phyloP scores from a whole-genome alignment of 805 yeast species.

The Pichia scutulata region DNA sequence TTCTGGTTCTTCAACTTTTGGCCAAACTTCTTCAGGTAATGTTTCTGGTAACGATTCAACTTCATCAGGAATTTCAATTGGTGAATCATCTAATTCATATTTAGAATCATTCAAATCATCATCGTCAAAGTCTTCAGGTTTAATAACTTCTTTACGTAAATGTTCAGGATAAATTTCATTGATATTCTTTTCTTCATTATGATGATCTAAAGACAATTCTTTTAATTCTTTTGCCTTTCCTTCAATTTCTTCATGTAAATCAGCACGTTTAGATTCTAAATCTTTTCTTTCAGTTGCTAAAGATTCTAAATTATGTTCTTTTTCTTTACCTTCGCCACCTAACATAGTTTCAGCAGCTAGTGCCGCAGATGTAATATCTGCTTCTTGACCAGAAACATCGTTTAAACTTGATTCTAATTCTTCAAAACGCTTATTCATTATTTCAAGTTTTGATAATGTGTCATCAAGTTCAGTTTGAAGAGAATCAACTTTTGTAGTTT shows the following conservation, averaged over 20 bases:
- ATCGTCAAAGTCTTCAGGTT: conserved; percentile 22
- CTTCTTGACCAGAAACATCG: conserved; percentile 12
- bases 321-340: conserved; percentile 5
- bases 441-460: conserved; percentile 37
- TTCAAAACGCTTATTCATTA: conserved; percentile 35
- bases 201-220: conserved; percentile 30
- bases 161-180: conserved; percentile 47
- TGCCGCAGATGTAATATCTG: conserved; percentile 24
- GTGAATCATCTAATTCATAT: conserved; percentile 21
- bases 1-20: conserved; percentile 11
- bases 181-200: conserved; percentile 38
- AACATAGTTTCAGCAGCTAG: conserved; percentile 18
- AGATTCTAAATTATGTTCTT: conserved; percentile 21
- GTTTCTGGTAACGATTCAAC: conserved; percentile 21
- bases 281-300: conserved; percentile 24
- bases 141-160: conserved; percentile 29
- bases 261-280: conserved; percentile 36
- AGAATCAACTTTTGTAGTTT: conserved; percentile 37
- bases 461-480: conserved; percentile 35
- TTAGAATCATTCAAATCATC: conserved; percentile 23
- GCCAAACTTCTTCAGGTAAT: conserved; percentile 17
- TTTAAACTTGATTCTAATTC: conserved; percentile 30
- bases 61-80: conserved; percentile 23
- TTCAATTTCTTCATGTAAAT: conserved; percentile 34
- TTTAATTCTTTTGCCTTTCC: conserved; percentile 31